Evolutionary conservation across 2,329 filamentous ascomycete species (phyloP).

Genomic region (Emmonsia crescens): DNA sequence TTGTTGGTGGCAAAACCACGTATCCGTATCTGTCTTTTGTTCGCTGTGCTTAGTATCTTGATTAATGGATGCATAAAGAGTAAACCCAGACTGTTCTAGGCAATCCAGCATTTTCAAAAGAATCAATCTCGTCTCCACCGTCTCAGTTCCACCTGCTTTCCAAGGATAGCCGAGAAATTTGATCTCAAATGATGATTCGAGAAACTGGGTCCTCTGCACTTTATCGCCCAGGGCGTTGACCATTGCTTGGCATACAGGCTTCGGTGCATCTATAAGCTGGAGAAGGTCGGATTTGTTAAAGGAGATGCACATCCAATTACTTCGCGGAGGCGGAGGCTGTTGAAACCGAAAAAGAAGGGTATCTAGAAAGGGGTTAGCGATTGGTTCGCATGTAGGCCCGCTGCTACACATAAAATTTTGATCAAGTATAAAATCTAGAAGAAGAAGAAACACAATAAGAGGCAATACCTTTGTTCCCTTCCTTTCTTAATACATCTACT

Average conservation of each 20-base stretch:
- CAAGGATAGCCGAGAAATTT: slow-evolving; percentile 28
- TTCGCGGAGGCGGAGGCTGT: slow-evolving; percentile 22
- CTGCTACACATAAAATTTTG: neutral
- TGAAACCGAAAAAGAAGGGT: slow-evolving; percentile 31
- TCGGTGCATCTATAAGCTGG: slow-evolving; percentile 24
- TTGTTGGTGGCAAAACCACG: slow-evolving; percentile 9
- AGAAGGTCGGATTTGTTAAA: slow-evolving; percentile 24
- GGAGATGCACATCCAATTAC: slow-evolving; percentile 29
- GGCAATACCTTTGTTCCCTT: slow-evolving; percentile 1
- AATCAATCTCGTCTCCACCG: slow-evolving; percentile 26
- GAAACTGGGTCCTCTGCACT: slow-evolving; percentile 6
- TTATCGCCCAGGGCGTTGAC: slow-evolving; percentile 10
- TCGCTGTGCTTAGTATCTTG: slow-evolving; percentile 18
- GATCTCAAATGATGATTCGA: slow-evolving; percentile 19
- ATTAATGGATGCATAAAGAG: slow-evolving; percentile 31
- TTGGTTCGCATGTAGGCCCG: too few species aligned
- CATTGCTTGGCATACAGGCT: slow-evolving; percentile 14
- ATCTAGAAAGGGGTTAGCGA: slow-evolving; percentile 22
- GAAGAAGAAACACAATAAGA: slow-evolving; percentile 13
- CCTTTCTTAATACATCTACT: slow-evolving; percentile 26
- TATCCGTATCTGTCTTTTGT: slow-evolving; percentile 3
- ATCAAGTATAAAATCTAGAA: too few species aligned
- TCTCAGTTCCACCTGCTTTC: slow-evolving; percentile 23
- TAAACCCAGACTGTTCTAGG: slow-evolving; percentile 29
- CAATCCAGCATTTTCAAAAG: slow-evolving; percentile 26